Percentiles rank a stretch among this genome's conserved stretches.
Evolutionary conservation across 1,284 basidiomycete genomes (phyloP).

Genomic region (Cutaneotrichosporon sp.): DNA sequence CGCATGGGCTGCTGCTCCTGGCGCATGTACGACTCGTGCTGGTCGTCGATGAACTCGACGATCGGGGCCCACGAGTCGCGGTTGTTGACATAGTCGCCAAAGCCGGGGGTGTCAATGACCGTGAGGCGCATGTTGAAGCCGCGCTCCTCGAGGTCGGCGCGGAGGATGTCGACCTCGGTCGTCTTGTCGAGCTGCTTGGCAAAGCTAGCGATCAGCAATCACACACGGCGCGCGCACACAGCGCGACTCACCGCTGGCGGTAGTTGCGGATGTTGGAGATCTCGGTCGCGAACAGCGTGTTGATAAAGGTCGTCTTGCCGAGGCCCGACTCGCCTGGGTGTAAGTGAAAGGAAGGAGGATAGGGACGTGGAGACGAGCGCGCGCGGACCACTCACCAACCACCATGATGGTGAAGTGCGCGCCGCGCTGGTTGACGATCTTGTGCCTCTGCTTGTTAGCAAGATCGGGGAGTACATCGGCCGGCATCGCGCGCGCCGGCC

Average conservation of each 20-base stretch:
- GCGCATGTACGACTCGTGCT: slow-evolving; percentile 99
- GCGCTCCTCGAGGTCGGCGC: slow-evolving; percentile 97
- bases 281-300: slow-evolving; percentile 99
- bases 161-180: slow-evolving; percentile 95
- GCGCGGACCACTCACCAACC: slow-evolving; percentile 68
- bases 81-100: slow-evolving; percentile 99
- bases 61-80: slow-evolving; percentile 97
- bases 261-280: slow-evolving; percentile 92
- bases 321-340: slow-evolving; percentile 84
- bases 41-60: slow-evolving; percentile 99
- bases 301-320: slow-evolving; percentile 95
- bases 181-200: slow-evolving; percentile 98
- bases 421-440: slow-evolving; percentile 94
- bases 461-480: slow-evolving; percentile 7
- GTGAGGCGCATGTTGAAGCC: slow-evolving; percentile 99
- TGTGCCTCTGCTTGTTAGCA: slow-evolving; percentile 69
- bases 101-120: slow-evolving; percentile 97
- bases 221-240: not conserved
- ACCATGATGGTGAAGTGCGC: slow-evolving; percentile 99
- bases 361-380: slow-evolving; percentile 2
- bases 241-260: slow-evolving; percentile 58
- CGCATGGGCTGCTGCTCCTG: slow-evolving; percentile 98
- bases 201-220: slow-evolving; percentile 59
- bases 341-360: not conserved
- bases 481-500: not conserved